Conservation (phyloP, 805 yeast genomes). For the Ascoidea asiatica region DNA sequence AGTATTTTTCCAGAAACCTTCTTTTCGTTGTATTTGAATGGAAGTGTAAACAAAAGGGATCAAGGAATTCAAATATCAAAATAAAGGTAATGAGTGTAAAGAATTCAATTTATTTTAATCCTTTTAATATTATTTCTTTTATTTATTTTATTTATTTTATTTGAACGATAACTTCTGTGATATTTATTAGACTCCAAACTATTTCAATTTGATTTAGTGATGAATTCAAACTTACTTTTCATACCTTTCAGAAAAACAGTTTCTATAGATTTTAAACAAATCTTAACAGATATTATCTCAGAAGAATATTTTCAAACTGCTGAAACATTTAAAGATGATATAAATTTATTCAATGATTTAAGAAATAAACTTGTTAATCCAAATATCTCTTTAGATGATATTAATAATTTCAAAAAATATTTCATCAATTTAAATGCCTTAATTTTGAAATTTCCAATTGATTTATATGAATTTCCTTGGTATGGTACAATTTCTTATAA, state of each 20-base stretch:
- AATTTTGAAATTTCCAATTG: conserved; percentile 47
- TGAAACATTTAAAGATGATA: conserved; percentile 25
- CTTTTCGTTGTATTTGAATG: too few species aligned
- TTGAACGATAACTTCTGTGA: too few species aligned
- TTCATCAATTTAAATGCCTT: conserved; percentile 30
- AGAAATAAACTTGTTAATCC: conserved; percentile 28
- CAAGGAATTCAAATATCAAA: too few species aligned
- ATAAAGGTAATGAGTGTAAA: too few species aligned
- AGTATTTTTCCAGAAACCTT: too few species aligned
- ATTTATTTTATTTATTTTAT: too few species aligned
- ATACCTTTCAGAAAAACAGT: conserved; percentile 38
- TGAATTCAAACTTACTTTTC: conserved; percentile 30
- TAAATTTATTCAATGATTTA: conserved; percentile 27
- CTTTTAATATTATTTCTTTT: too few species aligned
- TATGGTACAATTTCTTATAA: conserved; percentile 49
- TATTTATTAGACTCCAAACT: too few species aligned
- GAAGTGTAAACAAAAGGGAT: too few species aligned
- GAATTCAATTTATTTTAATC: too few species aligned
- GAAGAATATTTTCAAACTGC: conserved; percentile 32
- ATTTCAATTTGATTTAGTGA: too few species aligned
- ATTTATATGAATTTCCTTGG: conserved; percentile 58
- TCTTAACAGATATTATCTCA: conserved; percentile 29
- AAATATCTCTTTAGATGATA: conserved; percentile 22
- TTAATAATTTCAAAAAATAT: conserved; percentile 30
- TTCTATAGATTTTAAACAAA: conserved; percentile 24